Evolutionary conservation across 345 rosid species (phyloP), one percentile per base, ranked within the genome.

Genomic region (Eucalyptus brandiana): DNA sequence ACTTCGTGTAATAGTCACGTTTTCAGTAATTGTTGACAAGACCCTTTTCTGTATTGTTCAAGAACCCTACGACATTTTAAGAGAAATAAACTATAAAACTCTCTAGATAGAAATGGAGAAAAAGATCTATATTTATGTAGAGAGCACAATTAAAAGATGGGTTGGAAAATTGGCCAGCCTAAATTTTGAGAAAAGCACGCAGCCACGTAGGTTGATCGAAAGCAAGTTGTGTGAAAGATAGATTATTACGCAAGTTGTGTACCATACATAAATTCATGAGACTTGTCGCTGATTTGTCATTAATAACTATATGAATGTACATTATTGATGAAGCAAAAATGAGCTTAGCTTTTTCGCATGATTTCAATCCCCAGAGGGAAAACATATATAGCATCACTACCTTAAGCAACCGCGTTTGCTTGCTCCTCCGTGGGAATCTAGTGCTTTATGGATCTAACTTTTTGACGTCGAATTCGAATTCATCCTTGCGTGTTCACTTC

Each of bases 361-460:
- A 72, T 72, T 72, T 19, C 15, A 8, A 12, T 72, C 44, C 28
- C 11, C 28, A 1, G 0, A 37, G 21, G 80, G 80, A 32, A 69
- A 34, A 69, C 6, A 72, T 21, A 37, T 10, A 3, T 19, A 34
- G 12, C 80, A 34, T 5, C 40, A 19, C 45, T 72, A 42, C 81
- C 81, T 72, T 15, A 37, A 72, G 81, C 26, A 72, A 72, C 28
- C 23, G 45, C 0, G 81, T 37, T 72, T 37, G 45, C 81, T 10
- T 37, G 81, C 40, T 72, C 26, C 81, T 9, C 44, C 21, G 0
- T 72, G 26, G 44, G 81, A 72, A 72, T 34, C 24, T 18, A 65
- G 0, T 65, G 76, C 76, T n/a, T n/a, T 65, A 65, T 65, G 76
- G 37, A 65, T n/a, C 76, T 0, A 32, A n/a, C 72, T 30, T 0